phyloP scores from a whole-genome alignment of 768 basidiomycete species.

The Termitomyces sp. region DNA sequence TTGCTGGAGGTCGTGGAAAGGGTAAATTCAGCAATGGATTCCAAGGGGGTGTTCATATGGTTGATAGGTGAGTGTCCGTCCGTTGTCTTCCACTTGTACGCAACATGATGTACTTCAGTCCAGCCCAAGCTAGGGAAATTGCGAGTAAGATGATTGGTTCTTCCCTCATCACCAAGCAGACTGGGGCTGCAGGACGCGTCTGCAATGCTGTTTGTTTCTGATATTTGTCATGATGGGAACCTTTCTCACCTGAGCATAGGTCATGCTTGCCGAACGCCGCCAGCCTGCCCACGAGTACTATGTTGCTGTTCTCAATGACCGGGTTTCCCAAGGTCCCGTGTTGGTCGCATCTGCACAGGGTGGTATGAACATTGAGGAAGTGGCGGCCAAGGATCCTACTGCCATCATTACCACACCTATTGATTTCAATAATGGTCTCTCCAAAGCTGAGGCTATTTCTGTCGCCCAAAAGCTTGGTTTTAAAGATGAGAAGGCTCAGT shows the following conservation, averaged over 20 bases:
- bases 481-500: constrained; percentile 60
- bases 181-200: constrained; percentile 83
- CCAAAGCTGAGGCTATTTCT: constrained; percentile 59
- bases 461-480: constrained; percentile 93
- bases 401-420: constrained; percentile 97
- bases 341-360: constrained; percentile 92
- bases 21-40: constrained; percentile 94
- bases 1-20: constrained; percentile 98
- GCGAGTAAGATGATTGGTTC: constrained; percentile 93
- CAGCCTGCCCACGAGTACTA: constrained; percentile 97
- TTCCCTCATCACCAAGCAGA: constrained; percentile 97
- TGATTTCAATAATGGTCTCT: constrained; percentile 76
- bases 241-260: constrained; percentile 35
- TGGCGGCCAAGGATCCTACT: constrained; percentile 89
- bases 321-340: constrained; percentile 81
- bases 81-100: background rate
- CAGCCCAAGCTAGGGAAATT: constrained; percentile 81
- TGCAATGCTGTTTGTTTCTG: constrained; percentile 80
- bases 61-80: constrained; percentile 57
- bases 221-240: background rate
- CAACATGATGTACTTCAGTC: constrained; percentile 34
- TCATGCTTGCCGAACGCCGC: constrained; percentile 97
- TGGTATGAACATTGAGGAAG: constrained; percentile 99
- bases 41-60: constrained; percentile 95
- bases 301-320: constrained; percentile 94